These are phyloP conservation scores for Phytophthora meadii DNA, from an alignment of 352 stramenopile genomes.

Conservation along the genomic window DNA sequence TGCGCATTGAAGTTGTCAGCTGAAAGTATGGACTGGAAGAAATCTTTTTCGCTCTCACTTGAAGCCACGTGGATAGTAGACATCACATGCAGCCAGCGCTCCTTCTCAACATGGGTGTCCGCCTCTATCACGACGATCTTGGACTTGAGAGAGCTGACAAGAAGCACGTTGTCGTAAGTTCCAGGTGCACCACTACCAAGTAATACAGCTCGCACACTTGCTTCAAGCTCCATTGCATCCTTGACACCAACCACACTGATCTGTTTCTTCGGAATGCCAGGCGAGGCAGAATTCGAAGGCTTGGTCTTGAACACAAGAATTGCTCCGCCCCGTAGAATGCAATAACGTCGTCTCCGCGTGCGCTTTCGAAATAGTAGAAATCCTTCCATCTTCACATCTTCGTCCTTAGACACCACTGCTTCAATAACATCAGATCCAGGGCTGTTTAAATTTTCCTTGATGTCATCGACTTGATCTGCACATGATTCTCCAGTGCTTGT, in stretches of 20 bases:
- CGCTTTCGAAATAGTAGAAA: conserved; percentile 69
- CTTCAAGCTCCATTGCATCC: conserved; percentile 67
- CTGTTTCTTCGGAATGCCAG: conserved; percentile 51
- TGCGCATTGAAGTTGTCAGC: conserved; percentile 71
- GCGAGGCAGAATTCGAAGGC: conserved; percentile 44
- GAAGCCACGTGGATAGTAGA: conserved; percentile 69
- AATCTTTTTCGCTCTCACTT: conserved; percentile 51
- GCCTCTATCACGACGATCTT: conserved; percentile 75
- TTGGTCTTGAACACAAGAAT: conserved; percentile 75
- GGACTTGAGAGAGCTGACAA: conserved; percentile 77
- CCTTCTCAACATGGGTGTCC: conserved; percentile 76
- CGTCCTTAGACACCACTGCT: background rate
- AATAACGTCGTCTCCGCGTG: conserved; percentile 70
- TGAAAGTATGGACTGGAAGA: conserved; percentile 66
- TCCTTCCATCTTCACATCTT: conserved; percentile 55
- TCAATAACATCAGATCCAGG: conserved; percentile 5
- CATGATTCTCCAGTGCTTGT: background rate
- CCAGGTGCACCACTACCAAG: conserved; percentile 40
- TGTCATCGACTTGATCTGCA: conserved; percentile 1
- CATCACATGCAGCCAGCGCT: conserved; percentile 80
- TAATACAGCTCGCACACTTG: conserved; percentile 53
- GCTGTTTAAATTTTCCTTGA: conserved; percentile 8
- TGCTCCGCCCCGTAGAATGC: conserved; percentile 60
- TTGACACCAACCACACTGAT: conserved; percentile 73
- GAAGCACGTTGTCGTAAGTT: conserved; percentile 61